phyloP scores from a whole-genome alignment of 2,329 filamentous ascomycete genomes.

The Colletotrichum sp. region DNA sequence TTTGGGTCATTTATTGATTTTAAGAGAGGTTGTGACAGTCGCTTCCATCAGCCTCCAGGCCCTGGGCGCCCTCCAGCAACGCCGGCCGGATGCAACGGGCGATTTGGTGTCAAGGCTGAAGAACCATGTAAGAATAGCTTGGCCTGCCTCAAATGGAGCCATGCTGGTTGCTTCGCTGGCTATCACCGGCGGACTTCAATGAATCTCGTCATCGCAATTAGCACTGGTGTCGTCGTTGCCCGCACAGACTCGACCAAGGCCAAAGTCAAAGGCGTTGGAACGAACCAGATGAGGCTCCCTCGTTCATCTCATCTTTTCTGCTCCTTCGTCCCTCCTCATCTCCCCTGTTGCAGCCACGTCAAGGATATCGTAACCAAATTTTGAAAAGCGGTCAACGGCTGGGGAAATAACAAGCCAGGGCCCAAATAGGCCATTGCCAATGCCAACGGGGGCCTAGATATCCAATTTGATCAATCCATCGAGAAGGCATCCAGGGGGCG shows the following conservation, averaged over 20 bases:
- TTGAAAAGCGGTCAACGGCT: not conserved
- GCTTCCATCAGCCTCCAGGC: not conserved
- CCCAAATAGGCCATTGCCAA: not conserved
- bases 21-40: not conserved
- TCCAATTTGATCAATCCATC: not conserved
- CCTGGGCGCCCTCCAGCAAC: not conserved
- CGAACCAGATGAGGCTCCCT: conserved; percentile 6
- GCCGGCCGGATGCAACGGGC: not conserved
- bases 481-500: not conserved
- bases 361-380: conserved; percentile 7
- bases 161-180: not conserved
- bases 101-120: not conserved
- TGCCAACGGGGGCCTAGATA: not conserved
- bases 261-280: not conserved
- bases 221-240: not conserved
- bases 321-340: conserved; percentile 5
- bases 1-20: conserved; percentile 10
- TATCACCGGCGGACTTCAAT: not conserved
- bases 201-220: not conserved
- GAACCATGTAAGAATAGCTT: not conserved
- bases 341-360: conserved; percentile 11
- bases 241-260: conserved; percentile 1
- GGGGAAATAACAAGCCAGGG: not conserved
- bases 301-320: conserved; percentile 14
- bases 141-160: not conserved